These are phyloP conservation scores for Fusarium paranaense DNA, from an alignment of 2,329 filamentous ascomycete species.

Conservation along the genomic window DNA sequence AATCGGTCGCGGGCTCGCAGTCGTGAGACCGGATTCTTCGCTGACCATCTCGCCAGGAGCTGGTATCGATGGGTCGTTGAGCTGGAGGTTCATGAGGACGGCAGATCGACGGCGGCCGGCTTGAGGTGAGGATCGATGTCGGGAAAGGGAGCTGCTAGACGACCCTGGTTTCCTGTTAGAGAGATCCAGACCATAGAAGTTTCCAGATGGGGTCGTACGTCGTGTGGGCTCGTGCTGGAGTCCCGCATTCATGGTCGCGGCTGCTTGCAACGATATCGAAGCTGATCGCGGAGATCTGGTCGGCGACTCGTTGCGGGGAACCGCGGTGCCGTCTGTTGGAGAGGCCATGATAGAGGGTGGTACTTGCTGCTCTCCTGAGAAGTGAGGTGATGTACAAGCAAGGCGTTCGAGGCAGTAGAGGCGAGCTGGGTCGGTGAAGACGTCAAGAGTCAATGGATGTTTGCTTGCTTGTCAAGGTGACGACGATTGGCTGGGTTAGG, in stretches of 20 bases:
- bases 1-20: conserved; percentile 59
- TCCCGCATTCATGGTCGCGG: conserved; percentile 82
- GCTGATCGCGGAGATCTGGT: conserved; percentile 73
- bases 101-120: conserved; percentile 72
- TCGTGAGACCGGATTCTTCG: conserved; percentile 48
- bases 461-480: conserved; percentile 6
- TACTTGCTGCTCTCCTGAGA: background rate
- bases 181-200: background rate
- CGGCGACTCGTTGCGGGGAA: conserved; percentile 59
- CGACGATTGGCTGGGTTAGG: conserved; percentile 22
- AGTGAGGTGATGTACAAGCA: background rate
- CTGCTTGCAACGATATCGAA: conserved; percentile 78
- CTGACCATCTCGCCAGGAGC: conserved; percentile 76
- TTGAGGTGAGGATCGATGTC: conserved; percentile 58
- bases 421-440: conserved; percentile 11
- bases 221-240: conserved; percentile 73
- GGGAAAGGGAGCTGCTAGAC: conserved; percentile 63
- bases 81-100: conserved; percentile 78
- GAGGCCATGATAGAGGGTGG: conserved; percentile 43
- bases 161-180: conserved; percentile 53
- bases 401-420: background rate
- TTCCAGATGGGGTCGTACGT: conserved; percentile 55
- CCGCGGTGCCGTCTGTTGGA: conserved; percentile 41
- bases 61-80: conserved; percentile 77
- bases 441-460: conserved; percentile 16